phyloP scores from a whole-genome alignment of 768 basidiomycete genomes.

The Pleurotus tuber-regium region DNA sequence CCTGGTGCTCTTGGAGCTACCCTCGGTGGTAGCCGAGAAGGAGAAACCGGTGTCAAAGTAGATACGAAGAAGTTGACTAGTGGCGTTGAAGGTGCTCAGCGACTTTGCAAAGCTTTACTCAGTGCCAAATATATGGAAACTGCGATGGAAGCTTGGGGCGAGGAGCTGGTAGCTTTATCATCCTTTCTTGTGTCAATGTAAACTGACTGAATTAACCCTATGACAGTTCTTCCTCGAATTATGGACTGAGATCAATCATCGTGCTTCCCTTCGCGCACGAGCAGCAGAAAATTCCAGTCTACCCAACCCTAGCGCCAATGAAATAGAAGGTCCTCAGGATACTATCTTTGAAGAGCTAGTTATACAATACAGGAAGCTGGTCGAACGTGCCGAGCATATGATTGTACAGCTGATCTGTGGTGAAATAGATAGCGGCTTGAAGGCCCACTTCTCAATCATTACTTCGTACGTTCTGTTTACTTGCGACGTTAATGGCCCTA shows the following conservation, averaged over 20 bases:
- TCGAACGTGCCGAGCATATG: conserved; percentile 81
- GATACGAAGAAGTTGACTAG: conserved; percentile 70
- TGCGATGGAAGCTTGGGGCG: conserved; percentile 80
- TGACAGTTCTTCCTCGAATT: conserved; percentile 93
- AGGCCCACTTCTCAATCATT: conserved; percentile 62
- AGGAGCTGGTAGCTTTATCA: conserved; percentile 87
- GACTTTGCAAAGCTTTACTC: conserved; percentile 82
- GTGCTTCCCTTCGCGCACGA: conserved; percentile 53
- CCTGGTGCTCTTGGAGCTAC: conserved; percentile 82
- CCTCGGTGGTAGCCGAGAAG: conserved; percentile 38
- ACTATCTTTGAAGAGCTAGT: conserved; percentile 82
- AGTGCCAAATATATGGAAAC: conserved; percentile 73
- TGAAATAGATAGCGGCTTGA: conserved; percentile 78
- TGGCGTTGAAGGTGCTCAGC: conserved; percentile 80
- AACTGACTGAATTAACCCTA: too few species aligned
- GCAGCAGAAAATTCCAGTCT: conserved; percentile 48
- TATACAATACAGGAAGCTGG: conserved; percentile 57
- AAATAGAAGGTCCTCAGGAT: conserved; percentile 41
- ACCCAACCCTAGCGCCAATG: conserved; percentile 38
- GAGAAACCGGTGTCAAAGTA: conserved; percentile 35
- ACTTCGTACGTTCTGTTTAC: conserved; percentile 33
- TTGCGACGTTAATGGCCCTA: neutral
- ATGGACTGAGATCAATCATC: conserved; percentile 74
- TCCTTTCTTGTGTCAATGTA: conserved; percentile 3
- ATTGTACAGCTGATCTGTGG: conserved; percentile 77